A percentile compares a stretch with the other conserved stretches of the same genome.
Conservation (phyloP, 306 rosid genomes). For the Vachellia collinsii region DNA sequence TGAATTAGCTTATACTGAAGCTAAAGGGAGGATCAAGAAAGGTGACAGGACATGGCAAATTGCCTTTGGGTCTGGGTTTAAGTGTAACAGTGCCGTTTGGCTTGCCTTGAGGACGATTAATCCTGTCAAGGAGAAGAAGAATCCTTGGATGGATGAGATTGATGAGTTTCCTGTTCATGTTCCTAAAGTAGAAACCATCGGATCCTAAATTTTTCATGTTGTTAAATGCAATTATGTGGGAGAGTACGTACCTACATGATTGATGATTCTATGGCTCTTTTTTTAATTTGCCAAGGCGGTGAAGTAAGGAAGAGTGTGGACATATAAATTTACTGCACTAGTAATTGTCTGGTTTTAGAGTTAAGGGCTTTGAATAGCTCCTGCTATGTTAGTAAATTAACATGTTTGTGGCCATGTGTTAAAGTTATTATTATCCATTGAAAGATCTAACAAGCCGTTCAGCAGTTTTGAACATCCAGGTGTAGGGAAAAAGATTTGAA, state of each 20-base stretch:
- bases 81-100: constrained; percentile 94
- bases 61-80: constrained; percentile 87
- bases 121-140: constrained; percentile 74
- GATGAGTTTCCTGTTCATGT: constrained; percentile 70
- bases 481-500: no score
- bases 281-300: not conserved
- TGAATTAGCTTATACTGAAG: constrained; percentile 77
- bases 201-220: not conserved
- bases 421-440: no score
- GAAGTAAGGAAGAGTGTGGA: not conserved
- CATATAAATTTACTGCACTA: not conserved
- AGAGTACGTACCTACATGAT: not conserved
- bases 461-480: not conserved
- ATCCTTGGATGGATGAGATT: constrained; percentile 92
- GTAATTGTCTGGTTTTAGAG: not conserved
- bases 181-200: constrained; percentile 44
- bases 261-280: not conserved
- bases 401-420: not conserved
- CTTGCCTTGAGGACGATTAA: constrained; percentile 66
- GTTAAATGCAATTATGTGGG: not conserved
- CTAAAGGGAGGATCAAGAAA: constrained; percentile 73
- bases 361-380: not conserved
- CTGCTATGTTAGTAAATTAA: not conserved
- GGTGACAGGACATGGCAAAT: constrained; percentile 90
- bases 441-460: no score